These are phyloP conservation scores for Starmerella ratchasimensis DNA, from an alignment of 805 yeast genomes.

Conservation along the genomic window DNA sequence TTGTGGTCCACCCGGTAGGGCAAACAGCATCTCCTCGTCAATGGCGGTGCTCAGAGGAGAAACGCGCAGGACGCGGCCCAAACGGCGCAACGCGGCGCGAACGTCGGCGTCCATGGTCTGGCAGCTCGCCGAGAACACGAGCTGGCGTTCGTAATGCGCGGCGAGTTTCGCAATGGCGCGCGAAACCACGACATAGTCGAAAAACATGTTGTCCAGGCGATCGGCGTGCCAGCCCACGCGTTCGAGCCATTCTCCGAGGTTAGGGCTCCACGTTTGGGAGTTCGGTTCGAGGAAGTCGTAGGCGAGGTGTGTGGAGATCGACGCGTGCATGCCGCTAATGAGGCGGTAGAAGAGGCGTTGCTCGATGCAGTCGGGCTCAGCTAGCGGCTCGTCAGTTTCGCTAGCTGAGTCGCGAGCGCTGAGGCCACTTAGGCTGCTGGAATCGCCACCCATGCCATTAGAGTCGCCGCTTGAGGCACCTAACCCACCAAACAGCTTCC, in stretches of 20 bases:
- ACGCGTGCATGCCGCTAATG: slow-evolving; percentile 87
- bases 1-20: slow-evolving; percentile 25
- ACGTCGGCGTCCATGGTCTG: slow-evolving; percentile 33
- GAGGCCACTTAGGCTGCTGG: slow-evolving; percentile 8
- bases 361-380: slow-evolving; percentile 55
- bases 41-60: slow-evolving; percentile 28
- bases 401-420: slow-evolving; percentile 19
- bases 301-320: slow-evolving; percentile 83
- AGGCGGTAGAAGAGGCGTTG: slow-evolving; percentile 78
- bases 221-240: slow-evolving; percentile 87
- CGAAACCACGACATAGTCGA: slow-evolving; percentile 78
- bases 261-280: slow-evolving; percentile 74
- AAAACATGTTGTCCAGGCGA: slow-evolving; percentile 74
- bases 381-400: slow-evolving; percentile 18
- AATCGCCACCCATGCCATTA: background rate
- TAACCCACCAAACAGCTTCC: background rate
- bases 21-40: slow-evolving; percentile 38
- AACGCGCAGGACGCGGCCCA: slow-evolving; percentile 26
- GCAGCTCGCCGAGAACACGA: slow-evolving; percentile 36
- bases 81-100: slow-evolving; percentile 31
- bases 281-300: slow-evolving; percentile 62
- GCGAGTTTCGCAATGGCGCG: slow-evolving; percentile 61
- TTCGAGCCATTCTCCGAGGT: slow-evolving; percentile 65
- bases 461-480: background rate
- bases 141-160: slow-evolving; percentile 37